Evolutionary conservation across 768 basidiomycete genomes (phyloP).

Genomic region (Phaeotremella fagi): DNA sequence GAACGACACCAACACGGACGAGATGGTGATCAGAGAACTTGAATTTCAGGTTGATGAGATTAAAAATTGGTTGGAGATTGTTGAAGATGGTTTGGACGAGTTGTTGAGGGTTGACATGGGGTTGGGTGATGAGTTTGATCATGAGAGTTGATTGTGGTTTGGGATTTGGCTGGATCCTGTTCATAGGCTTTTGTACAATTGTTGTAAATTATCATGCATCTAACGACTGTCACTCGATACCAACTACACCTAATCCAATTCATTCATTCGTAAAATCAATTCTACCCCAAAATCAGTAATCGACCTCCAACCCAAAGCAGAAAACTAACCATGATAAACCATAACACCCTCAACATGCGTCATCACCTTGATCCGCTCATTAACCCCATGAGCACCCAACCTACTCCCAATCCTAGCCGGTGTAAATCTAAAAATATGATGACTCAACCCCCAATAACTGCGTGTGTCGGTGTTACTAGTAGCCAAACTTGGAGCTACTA

Average conservation of each 20-base stretch:
- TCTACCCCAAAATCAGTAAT: too few relatives aligned
- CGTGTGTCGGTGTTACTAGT: constrained; percentile 5
- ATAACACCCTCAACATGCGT: constrained; percentile 3
- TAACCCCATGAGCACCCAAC: constrained; percentile 13
- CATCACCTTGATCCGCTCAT: constrained; percentile 13
- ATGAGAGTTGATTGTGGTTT: too few relatives aligned
- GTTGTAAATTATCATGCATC: too few relatives aligned
- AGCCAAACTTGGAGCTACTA: background rate
- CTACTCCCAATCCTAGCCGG: constrained; percentile 15
- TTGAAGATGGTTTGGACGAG: constrained; percentile 66
- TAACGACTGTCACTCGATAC: too few relatives aligned
- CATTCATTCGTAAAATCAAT: too few relatives aligned
- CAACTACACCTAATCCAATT: too few relatives aligned
- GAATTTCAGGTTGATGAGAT: constrained; percentile 70
- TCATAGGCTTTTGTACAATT: too few relatives aligned
- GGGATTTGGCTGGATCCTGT: too few relatives aligned
- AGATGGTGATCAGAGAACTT: constrained; percentile 65
- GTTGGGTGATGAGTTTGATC: constrained; percentile 3
- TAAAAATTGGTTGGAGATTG: constrained; percentile 65
- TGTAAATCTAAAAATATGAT: constrained; percentile 8
- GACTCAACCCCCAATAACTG: constrained; percentile 1
- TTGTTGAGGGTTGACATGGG: constrained; percentile 54
- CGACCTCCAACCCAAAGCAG: too few relatives aligned
- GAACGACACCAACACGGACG: too few relatives aligned
- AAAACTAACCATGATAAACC: constrained; percentile 6